These are phyloP conservation scores for Mrakiaceae sp. DNA, from an alignment of 1,284 basidiomycete genomes.

Conservation along the genomic window DNA sequence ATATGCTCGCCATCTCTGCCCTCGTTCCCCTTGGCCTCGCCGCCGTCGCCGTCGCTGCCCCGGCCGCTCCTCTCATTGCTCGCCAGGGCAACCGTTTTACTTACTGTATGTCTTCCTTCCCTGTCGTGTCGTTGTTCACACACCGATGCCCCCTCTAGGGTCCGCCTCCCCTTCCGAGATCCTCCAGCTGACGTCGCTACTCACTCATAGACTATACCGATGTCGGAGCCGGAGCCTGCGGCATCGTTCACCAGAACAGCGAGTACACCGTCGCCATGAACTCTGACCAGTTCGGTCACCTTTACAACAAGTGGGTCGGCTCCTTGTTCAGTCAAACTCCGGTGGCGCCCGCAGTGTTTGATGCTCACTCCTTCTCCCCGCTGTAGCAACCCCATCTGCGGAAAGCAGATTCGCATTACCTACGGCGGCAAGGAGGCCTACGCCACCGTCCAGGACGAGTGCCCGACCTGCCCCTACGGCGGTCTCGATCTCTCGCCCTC, in stretches of 20 bases:
- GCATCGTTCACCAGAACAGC: constrained; percentile 10
- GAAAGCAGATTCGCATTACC: constrained; percentile 50
- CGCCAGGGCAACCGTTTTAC: not conserved
- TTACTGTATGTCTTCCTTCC: constrained; percentile 3
- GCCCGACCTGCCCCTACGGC: constrained; percentile 36
- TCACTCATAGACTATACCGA: not conserved
- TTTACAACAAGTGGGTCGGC: too few species aligned
- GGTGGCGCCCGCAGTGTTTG: too few species aligned
- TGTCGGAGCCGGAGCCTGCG: constrained; percentile 15
- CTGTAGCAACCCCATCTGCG: constrained; percentile 49
- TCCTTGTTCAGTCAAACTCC: too few species aligned
- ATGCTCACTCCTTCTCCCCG: constrained; percentile 39
- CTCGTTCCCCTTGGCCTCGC: constrained; percentile 1
- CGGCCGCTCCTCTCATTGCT: not conserved
- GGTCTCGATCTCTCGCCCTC: constrained; percentile 66
- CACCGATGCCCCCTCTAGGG: not conserved
- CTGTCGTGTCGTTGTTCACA: not conserved
- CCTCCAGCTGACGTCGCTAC: not conserved
- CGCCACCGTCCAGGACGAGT: constrained; percentile 55
- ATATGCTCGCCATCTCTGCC: constrained; percentile 6
- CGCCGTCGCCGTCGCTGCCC: constrained; percentile 8
- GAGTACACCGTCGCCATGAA: constrained; percentile 36
- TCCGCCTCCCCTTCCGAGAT: not conserved
- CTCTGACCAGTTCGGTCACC: constrained; percentile 22
- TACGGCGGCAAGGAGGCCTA: constrained; percentile 47